Evolutionary conservation across 768 basidiomycete genomes (phyloP), one percentile per base, ranked within the genome.

Genomic region (Clavaria fumosa): DNA sequence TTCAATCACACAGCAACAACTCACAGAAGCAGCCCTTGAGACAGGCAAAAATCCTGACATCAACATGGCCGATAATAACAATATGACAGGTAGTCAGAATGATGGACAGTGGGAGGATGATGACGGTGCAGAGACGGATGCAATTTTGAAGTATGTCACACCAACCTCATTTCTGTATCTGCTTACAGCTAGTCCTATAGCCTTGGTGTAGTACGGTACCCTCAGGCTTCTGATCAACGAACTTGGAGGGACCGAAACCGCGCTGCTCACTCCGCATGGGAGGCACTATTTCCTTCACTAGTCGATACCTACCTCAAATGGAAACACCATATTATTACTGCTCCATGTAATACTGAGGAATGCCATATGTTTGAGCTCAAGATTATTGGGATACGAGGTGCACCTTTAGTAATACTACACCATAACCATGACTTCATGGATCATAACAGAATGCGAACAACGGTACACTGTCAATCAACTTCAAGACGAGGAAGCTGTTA

Each of bases 21-120:
- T 31, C 17, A 17, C 30, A 31, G 30, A 31, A 31, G 30, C 30
- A 7, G n/a, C n/a, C n/a, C 30, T 31, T n/a, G 30, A 31, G 30
- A 17, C 30, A 31, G 30, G 30, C 17, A 31, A n/a, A 31, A 31
- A 17, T 31, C 17, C 30, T n/a, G 30, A 17, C n/a, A 17, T 31
- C n/a, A 31, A n/a, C n/a, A n/a, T n/a, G n/a, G n/a, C n/a, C n/a
- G n/a, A n/a, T n/a, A n/a, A n/a, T n/a, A n/a, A n/a, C n/a, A n/a
- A n/a, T n/a, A n/a, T n/a, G n/a, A n/a, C n/a, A n/a, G n/a, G n/a
- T 3, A n/a, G 17, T n/a, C n/a, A 31, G n/a, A 31, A n/a, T 31
- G n/a, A n/a, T n/a, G n/a, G n/a, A n/a, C n/a, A n/a, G n/a, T n/a
- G n/a, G n/a, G n/a, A 31, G n/a, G 30, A 31, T 31, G 30, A 17